A percentile compares a stretch with the other conserved stretches of the same genome.
Evolutionary conservation across 257 asterid species (phyloP).

Genomic region (Solanum dulcamara): DNA sequence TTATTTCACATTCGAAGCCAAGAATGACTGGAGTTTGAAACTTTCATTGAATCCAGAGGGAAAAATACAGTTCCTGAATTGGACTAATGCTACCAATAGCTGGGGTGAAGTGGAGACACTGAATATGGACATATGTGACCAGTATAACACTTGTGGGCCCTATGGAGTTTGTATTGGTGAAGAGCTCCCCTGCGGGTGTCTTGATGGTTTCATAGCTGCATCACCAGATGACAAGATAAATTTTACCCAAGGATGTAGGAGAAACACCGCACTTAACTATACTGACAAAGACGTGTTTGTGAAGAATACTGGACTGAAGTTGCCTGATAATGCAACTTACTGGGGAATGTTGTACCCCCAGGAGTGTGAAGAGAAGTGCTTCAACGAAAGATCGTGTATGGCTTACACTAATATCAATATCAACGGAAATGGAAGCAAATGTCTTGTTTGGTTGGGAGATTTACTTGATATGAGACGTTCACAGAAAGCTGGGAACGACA

Average conservation of each 20-base stretch:
- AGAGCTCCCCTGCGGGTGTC: slow-evolving; percentile 19
- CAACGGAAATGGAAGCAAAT: slow-evolving; percentile 10
- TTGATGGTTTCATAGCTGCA: slow-evolving; percentile 15
- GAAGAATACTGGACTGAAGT: slow-evolving; percentile 11
- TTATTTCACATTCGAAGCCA: slow-evolving; percentile 18
- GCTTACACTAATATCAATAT: slow-evolving; percentile 20
- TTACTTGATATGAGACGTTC: slow-evolving; percentile 20
- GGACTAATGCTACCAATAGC: slow-evolving; percentile 4
- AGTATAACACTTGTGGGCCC: slow-evolving; percentile 28
- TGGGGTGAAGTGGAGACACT: slow-evolving; percentile 22
- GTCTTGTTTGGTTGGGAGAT: slow-evolving; percentile 22
- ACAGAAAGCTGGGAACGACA: slow-evolving; percentile 3
- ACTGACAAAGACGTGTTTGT: slow-evolving; percentile 18
- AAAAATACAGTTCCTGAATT: slow-evolving; percentile 16
- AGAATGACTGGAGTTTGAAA: slow-evolving; percentile 3
- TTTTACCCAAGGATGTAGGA: slow-evolving; percentile 12
- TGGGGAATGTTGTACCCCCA: background rate
- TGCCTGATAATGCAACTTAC: slow-evolving; percentile 21
- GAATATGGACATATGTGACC: slow-evolving; percentile 23
- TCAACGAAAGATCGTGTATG: slow-evolving; percentile 22
- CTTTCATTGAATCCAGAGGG: slow-evolving; percentile 22
- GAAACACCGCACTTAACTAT: slow-evolving; percentile 12
- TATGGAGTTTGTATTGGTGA: slow-evolving; percentile 14
- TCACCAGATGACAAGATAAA: slow-evolving; percentile 9
- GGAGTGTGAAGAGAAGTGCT: slow-evolving; percentile 14